phyloP scores from a whole-genome alignment of 78 protist species.

The Neovahlkampfia damariscottae region DNA sequence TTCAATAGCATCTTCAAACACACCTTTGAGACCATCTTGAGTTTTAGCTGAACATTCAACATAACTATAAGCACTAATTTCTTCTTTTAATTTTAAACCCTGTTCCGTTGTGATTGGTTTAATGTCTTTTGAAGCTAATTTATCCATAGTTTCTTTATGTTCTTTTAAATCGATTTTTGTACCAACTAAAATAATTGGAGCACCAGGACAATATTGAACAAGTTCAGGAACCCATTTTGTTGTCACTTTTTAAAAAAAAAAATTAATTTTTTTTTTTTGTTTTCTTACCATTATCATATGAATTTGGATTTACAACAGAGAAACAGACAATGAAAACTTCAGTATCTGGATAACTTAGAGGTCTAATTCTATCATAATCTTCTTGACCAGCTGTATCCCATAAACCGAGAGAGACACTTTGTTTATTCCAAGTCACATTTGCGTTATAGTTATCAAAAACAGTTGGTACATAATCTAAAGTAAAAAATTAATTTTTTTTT shows the following conservation, averaged over 20 bases:
- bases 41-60: conserved; percentile 83
- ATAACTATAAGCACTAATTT: conserved; percentile 54
- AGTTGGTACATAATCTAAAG: conserved; percentile 60
- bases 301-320: conserved; percentile 36
- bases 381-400: conserved; percentile 97
- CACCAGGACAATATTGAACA: conserved; percentile 54
- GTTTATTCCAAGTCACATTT: conserved; percentile 49
- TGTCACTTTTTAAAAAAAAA: conserved; percentile 67
- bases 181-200: conserved; percentile 76
- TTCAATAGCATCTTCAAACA: conserved; percentile 54
- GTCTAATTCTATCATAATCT: conserved; percentile 51
- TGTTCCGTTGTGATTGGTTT: conserved; percentile 23
- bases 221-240: conserved; percentile 76
- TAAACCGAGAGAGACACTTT: conserved; percentile 54
- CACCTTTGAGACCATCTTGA: conserved; percentile 62
- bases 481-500: too few species aligned
- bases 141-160: neutral
- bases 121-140: neutral
- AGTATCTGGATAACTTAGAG: conserved; percentile 20
- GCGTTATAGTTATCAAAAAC: conserved; percentile 51
- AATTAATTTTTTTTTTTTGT: conserved; percentile 12
- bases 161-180: conserved; percentile 62
- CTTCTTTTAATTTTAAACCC: conserved; percentile 23
- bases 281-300: neutral
- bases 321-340: conserved; percentile 45